These are phyloP conservation scores for Malus hybrid DNA, from an alignment of 331 rosid genomes.

Conservation along the genomic window DNA sequence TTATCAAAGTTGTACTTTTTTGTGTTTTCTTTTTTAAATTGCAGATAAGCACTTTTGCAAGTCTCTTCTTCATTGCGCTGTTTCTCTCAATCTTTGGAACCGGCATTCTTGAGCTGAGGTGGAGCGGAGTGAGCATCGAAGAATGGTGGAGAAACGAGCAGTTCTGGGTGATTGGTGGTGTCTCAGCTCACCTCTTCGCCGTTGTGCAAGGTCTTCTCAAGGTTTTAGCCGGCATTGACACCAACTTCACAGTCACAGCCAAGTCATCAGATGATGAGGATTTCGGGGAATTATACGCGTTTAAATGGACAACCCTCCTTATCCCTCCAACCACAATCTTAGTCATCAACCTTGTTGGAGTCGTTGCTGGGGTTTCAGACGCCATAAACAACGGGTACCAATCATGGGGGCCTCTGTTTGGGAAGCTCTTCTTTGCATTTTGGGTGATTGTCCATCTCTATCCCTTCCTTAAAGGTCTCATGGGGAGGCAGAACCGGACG, in stretches of 20 bases:
- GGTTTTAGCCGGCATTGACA: slow-evolving; percentile 69
- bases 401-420: slow-evolving; percentile 27
- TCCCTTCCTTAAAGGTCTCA: slow-evolving; percentile 95
- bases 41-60: slow-evolving; percentile 93
- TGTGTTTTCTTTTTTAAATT: slow-evolving; percentile 10
- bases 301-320: slow-evolving; percentile 82
- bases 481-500: slow-evolving; percentile 90
- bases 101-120: slow-evolving; percentile 82
- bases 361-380: slow-evolving; percentile 89
- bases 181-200: slow-evolving; percentile 43
- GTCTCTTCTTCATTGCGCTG: slow-evolving; percentile 70
- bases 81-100: slow-evolving; percentile 77
- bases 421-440: slow-evolving; percentile 86
- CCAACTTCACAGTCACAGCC: slow-evolving; percentile 71
- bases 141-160: slow-evolving; percentile 99
- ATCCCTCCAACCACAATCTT: slow-evolving; percentile 86
- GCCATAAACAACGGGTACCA: slow-evolving; percentile 76
- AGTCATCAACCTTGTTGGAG: slow-evolving; percentile 79
- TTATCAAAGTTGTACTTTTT: not conserved
- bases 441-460: slow-evolving; percentile 94
- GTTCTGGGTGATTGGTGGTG: slow-evolving; percentile 66
- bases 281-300: slow-evolving; percentile 59
- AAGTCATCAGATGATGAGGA: slow-evolving; percentile 86
- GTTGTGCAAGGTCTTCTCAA: slow-evolving; percentile 78
- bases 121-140: slow-evolving; percentile 96